These are phyloP conservation scores for Lachancea quebecensis DNA, from an alignment of 805 yeast species.

Conservation along the genomic window DNA sequence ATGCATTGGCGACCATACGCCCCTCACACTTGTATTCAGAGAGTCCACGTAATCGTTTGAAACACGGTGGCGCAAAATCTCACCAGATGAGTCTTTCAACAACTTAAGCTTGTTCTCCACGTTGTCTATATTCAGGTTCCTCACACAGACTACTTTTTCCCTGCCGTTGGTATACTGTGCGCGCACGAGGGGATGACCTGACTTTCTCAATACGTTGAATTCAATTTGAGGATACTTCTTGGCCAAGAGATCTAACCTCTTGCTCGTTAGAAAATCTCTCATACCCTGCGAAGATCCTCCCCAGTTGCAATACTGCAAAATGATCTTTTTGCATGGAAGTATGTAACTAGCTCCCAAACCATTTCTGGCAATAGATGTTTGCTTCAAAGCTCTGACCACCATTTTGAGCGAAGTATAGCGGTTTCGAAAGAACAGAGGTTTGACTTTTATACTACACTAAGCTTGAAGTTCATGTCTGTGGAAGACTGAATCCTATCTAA, in stretches of 20 bases:
- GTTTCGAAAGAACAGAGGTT: background rate
- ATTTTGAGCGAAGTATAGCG: slow-evolving; percentile 7
- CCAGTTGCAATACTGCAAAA: slow-evolving; percentile 84
- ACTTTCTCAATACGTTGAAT: slow-evolving; percentile 58
- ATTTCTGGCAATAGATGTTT: slow-evolving; percentile 57
- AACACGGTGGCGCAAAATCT: slow-evolving; percentile 45
- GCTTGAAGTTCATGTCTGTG: no score
- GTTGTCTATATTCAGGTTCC: slow-evolving; percentile 57
- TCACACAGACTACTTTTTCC: slow-evolving; percentile 63
- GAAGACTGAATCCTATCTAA: no score
- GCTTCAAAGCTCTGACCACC: slow-evolving; percentile 51
- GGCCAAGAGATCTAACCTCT: slow-evolving; percentile 50
- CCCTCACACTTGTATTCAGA: slow-evolving; percentile 78
- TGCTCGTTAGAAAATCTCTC: slow-evolving; percentile 54
- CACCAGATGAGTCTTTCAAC: slow-evolving; percentile 65
- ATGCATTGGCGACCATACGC: slow-evolving; percentile 96
- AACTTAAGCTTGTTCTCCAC: slow-evolving; percentile 60
- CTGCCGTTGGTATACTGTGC: slow-evolving; percentile 48
- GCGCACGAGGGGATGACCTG: slow-evolving; percentile 76
- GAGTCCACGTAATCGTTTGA: slow-evolving; percentile 77
- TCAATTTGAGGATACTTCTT: slow-evolving; percentile 55
- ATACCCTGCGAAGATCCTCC: slow-evolving; percentile 91
- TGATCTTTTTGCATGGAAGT: slow-evolving; percentile 66
- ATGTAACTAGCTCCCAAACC: slow-evolving; percentile 66
- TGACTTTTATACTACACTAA: background rate